Evolutionary conservation across 371 early-diverging fungal genomes (phyloP), one percentile per base, ranked within the genome.

Genomic region (Rhizopus microsporus): DNA sequence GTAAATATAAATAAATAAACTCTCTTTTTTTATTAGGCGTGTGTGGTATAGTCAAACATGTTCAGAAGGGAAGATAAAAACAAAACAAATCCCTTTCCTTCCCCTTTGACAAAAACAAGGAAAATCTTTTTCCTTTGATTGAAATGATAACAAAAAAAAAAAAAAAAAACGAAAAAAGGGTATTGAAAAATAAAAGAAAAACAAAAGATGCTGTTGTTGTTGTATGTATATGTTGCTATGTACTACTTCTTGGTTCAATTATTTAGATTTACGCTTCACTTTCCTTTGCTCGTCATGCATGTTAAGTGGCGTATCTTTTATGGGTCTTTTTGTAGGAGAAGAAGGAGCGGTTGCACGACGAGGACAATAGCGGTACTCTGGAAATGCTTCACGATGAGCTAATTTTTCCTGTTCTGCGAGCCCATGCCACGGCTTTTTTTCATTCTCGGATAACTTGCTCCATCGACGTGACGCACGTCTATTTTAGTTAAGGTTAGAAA

Each of bases 391-490:
- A 51, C 74, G 74, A 46, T 77, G 77, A 5, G 77, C 77, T 30
- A 66, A 54, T 46, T 73, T 76, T 52, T 72, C 73, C 49, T 76
- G 73, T 57, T 76, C 77, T 7, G 77, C 77, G 37, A 76, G 48
- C 49, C 65, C 68, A 62, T 76, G 71, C 77, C 77, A 77, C 35
- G 77, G 77, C 44, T 70, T 74, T 59, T 77, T 77, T 69, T 77
- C 74, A 33, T 61, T 61, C 48, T 77, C 77, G 38, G 77, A 61
- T 45, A 77, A 54, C 32, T 57, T 58, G 35, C 74, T 62, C 77
- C 77, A 77, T 30, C 74, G 67, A 45, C 71, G 67, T 23, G 77
- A 77, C 38, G 77, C 77, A 51, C 74, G 74, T 57, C 77, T 75
- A 44, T 38, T 40, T 54, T 13, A 48, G 33, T n/a, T 30, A 7